These are phyloP conservation scores for Uromyces viciae-fabae DNA, from an alignment of 1,284 basidiomycete genomes.

Conservation along the genomic window DNA sequence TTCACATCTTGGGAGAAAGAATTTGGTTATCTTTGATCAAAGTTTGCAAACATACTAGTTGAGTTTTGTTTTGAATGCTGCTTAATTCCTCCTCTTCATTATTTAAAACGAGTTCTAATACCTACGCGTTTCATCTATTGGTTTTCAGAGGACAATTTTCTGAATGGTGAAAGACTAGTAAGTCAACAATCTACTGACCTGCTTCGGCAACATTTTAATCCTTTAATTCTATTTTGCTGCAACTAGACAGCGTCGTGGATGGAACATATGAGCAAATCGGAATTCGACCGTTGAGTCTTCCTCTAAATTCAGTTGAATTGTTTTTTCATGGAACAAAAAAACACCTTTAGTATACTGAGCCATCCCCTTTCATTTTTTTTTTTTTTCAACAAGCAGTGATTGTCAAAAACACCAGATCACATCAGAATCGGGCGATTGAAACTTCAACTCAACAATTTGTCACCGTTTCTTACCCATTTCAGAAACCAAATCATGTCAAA, in stretches of 20 bases:
- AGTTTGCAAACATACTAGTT: conserved; percentile 2
- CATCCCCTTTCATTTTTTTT: no score
- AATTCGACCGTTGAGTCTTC: not conserved
- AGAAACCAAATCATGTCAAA: not conserved
- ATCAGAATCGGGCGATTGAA: not conserved
- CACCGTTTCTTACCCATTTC: not conserved
- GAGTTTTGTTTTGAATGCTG: no score
- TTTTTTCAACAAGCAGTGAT: not conserved
- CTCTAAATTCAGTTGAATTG: not conserved
- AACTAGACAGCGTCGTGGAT: not conserved
- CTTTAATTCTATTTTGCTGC: no score
- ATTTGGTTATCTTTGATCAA: conserved; percentile 10
- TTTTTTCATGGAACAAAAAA: not conserved
- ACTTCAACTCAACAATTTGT: not conserved
- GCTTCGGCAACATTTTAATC: not conserved
- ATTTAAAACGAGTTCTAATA: not conserved
- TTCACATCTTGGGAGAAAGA: not conserved
- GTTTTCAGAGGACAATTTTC: not conserved
- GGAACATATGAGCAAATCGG: conserved; percentile 1
- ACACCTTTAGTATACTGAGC: no score
- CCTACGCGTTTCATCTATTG: not conserved
- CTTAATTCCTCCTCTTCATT: not conserved
- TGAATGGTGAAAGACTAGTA: not conserved
- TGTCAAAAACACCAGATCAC: not conserved
- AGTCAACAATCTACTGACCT: not conserved